Evolutionary conservation across 345 rosid species (phyloP), one percentile per base, ranked within the genome.

Genomic region (Heritiera fomes): DNA sequence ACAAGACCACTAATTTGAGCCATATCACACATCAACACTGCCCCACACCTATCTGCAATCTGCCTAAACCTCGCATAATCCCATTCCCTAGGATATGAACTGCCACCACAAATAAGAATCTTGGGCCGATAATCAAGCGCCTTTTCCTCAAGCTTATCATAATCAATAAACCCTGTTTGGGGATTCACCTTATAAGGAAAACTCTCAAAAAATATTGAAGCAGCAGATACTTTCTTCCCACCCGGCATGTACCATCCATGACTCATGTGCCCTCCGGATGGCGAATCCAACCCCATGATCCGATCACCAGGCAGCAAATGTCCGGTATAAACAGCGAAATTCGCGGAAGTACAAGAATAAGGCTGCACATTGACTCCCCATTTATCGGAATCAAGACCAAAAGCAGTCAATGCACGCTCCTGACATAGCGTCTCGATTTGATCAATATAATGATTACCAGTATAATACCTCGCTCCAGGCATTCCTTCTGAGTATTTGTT

Each of bases 301-400:
- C 98, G 82, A 80, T 94, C 99, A 72, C 97, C 97, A 0, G 97
- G 97, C 58, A 86, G 76, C 77, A 94, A 86, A 70, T 92, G 87
- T 17, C 95, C 98, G 0, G 99, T 92, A 71, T 89, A 96, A 8
- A 96, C 99, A 0, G 98, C 97, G 11, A 96, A 94, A 79, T 96
- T 96, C 0, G 99, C 98, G 6, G 99, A 94, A 43, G 95, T 94
- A 82, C 98, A 96, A 0, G 98, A 96, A 80, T 96, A 96, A 0
- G 97, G 97, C 88, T 94, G 98, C 60, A 94, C 98, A 73, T 96
- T 96, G 20, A 92, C 99, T 75, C 98, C 97, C 98, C 98, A 96
- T 72, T 85, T 90, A 47, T 92, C 93, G 52, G 90, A 66, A 50
- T 94, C 97, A 69, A 96, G 92, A 73, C 77, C 77, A 69, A 96